Base-by-base conservation (phyloP, 2,329 filamentous ascomycete genomes). In the Curvularia eragrostidis region DNA sequence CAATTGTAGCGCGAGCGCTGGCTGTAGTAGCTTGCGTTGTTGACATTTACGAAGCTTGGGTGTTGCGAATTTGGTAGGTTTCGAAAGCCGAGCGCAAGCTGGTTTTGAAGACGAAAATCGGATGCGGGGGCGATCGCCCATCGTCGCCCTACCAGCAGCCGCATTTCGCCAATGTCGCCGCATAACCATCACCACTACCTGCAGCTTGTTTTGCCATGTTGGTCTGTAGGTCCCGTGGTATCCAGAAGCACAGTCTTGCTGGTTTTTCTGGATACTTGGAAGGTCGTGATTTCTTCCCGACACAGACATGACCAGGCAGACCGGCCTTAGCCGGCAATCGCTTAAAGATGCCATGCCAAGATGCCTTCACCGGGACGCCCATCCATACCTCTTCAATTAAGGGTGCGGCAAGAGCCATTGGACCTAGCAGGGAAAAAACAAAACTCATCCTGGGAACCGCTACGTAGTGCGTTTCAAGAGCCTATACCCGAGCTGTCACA, bases 401-500 rank as follows among this genome's bases (percentile, higher is more conserved):
- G 34, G 15, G 18, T 36, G 34, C 34, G 8, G 34, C 34, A 36
- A 18, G 13, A 24, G 39, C 6, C 39, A 42, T 24, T 12, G 21
- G 4, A 5, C 21, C 3, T 19, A 41, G 15, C 19, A n/a, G 15
- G 15, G 15, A 8, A n/a, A 26, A 36, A 36, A n/a, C 34, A 36
- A 36, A n/a, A 18, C 5, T 36, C 15, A 15, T 36, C 34, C 12
- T 36, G 15, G 8, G 34, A 36, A 5, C 34, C 7, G 34, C 34
- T 36, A n/a, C n/a, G n/a, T n/a, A 36, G 34, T 36, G 34, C 9
- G 34, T 36, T 36, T 36, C 34, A 41, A 53, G n/a, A 32, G 21
- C 21, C 46, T 48, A 48, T 9, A 43, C 39, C 13, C 52, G 46
- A 30, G 50, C 49, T 18, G 72, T 53, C 12, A 70, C 61, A 15